A percentile compares a stretch with the other conserved stretches of the same genome.
These are phyloP conservation scores for Backusella macrospora DNA, from an alignment of 192 early-diverging fungal species.

Conservation along the genomic window DNA sequence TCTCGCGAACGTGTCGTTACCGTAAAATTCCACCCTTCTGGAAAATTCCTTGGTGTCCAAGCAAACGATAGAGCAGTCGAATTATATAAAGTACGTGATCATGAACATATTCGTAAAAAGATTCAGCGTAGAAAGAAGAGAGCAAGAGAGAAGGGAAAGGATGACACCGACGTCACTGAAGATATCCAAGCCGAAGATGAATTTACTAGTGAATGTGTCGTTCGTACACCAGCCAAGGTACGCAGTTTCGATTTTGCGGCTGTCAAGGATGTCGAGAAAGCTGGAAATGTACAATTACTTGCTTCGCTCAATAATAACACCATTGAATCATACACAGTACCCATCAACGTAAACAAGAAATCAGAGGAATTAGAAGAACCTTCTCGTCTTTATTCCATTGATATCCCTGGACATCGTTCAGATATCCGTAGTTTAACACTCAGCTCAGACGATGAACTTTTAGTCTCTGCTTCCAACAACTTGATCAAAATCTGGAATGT, in stretches of 20 bases:
- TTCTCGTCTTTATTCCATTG: slow-evolving; percentile 68
- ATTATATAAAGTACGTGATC: slow-evolving; percentile 76
- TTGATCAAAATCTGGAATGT: slow-evolving; percentile 91
- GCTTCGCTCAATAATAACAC: slow-evolving; percentile 83
- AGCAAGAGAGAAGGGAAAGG: slow-evolving; percentile 69
- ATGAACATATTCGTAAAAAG: slow-evolving; percentile 85
- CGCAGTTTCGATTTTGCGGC: slow-evolving; percentile 79
- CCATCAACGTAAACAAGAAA: slow-evolving; percentile 57
- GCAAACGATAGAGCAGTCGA: slow-evolving; percentile 83
- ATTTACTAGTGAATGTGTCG: slow-evolving; percentile 68
- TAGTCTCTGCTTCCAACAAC: slow-evolving; percentile 86
- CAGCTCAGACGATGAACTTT: slow-evolving; percentile 84
- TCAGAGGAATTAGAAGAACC: slow-evolving; percentile 72
- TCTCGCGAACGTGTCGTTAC: slow-evolving; percentile 81
- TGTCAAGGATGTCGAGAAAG: slow-evolving; percentile 50
- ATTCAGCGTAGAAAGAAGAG: slow-evolving; percentile 79
- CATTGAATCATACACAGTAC: slow-evolving; percentile 77
- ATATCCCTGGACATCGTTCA: slow-evolving; percentile 86
- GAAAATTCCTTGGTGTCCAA: slow-evolving; percentile 77
- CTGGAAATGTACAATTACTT: slow-evolving; percentile 52
- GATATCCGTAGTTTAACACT: slow-evolving; percentile 91
- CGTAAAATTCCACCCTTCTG: slow-evolving; percentile 78
- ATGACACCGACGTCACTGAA: slow-evolving; percentile 45
- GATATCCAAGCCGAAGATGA: slow-evolving; percentile 75
- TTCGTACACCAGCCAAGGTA: slow-evolving; percentile 79